Evolutionary conservation across 306 rosid genomes (phyloP).

Genomic region (Macrotyloma uniflorum): DNA sequence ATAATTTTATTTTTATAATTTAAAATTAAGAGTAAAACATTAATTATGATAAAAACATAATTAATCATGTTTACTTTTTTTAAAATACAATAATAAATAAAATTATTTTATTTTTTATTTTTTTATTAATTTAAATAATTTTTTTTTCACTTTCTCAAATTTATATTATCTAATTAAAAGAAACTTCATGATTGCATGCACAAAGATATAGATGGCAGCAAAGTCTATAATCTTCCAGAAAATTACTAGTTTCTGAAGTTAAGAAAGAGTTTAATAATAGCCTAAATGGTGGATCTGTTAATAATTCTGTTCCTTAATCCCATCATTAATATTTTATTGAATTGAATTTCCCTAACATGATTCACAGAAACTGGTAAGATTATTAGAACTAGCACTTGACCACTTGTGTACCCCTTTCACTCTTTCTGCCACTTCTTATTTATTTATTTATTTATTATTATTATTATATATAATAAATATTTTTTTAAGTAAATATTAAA

Average conservation of each 20-base stretch:
- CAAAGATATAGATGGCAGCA: conserved; percentile 27
- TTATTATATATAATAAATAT: no score
- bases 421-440: neutral
- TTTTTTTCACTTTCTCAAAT: no score
- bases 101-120: no score
- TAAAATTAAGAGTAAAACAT: no score
- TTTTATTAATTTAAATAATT: no score
- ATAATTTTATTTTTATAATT: no score
- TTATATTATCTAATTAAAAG: no score
- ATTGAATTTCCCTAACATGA: neutral
- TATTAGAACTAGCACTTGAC: neutral
- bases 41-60: no score
- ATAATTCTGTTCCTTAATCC: neutral
- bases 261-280: neutral
- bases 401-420: neutral
- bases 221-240: conserved; percentile 18
- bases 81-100: no score
- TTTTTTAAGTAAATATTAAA: neutral
- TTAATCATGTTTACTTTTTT: no score
- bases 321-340: neutral
- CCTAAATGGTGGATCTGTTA: neutral
- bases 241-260: neutral
- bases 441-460: no score
- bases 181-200: conserved; percentile 10
- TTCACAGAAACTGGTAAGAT: neutral